Conservation (phyloP, 2,329 filamentous ascomycete genomes). For the Trichoderma koningii region DNA sequence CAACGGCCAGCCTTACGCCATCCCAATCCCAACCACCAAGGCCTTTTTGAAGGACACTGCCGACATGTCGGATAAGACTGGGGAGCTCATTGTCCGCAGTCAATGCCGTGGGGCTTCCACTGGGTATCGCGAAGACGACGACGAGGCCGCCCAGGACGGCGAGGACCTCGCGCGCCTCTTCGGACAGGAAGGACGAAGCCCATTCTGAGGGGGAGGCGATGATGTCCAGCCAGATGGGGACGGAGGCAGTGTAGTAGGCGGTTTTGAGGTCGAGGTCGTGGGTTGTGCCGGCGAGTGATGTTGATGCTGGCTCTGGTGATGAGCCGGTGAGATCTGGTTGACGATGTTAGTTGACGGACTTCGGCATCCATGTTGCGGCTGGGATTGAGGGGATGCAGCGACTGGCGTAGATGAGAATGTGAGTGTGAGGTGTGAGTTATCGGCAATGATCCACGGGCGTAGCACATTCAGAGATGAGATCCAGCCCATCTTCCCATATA, state of each 20-base stretch:
- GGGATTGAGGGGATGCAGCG: background rate
- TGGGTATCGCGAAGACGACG: conserved; percentile 41
- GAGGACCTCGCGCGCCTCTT: conserved; percentile 65
- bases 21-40: conserved; percentile 66
- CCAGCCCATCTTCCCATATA: background rate
- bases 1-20: conserved; percentile 62
- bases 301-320: conserved; percentile 42
- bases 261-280: conserved; percentile 59
- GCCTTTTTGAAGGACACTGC: conserved; percentile 57
- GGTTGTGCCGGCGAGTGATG: conserved; percentile 59
- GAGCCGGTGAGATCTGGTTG: conserved; percentile 55
- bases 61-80: conserved; percentile 54
- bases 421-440: background rate
- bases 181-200: conserved; percentile 59
- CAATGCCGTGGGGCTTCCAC: conserved; percentile 6
- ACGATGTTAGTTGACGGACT: background rate
- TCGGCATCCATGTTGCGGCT: background rate
- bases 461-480: background rate
- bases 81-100: conserved; percentile 34
- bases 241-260: conserved; percentile 60
- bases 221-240: conserved; percentile 70
- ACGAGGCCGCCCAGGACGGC: conserved; percentile 62
- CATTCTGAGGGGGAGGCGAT: conserved; percentile 55
- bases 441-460: background rate
- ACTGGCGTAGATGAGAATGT: background rate